These are phyloP conservation scores for Lactarius quietus DNA, from an alignment of 768 basidiomycete species.

Conservation along the genomic window DNA sequence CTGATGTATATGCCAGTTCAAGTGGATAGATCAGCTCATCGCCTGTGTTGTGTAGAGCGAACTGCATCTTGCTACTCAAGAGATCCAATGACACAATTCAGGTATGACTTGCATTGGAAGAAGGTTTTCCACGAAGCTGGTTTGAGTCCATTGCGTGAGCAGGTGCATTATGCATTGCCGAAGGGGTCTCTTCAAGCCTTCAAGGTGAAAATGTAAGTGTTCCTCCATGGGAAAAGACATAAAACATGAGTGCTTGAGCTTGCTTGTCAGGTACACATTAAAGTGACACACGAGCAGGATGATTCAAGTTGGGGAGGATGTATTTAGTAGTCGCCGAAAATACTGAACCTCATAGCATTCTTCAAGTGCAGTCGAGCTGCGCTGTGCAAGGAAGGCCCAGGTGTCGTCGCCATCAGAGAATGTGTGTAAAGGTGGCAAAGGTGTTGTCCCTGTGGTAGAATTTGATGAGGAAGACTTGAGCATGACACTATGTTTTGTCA, in stretches of 20 bases:
- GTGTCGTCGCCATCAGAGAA: constrained; percentile 91
- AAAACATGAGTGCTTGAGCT: too few relatives aligned
- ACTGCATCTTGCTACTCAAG: too few relatives aligned
- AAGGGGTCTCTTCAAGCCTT: too few relatives aligned
- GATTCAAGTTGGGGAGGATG: constrained; percentile 75
- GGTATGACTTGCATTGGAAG: too few relatives aligned
- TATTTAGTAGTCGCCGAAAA: constrained; percentile 83
- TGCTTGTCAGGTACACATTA: too few relatives aligned
- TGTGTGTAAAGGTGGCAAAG: constrained; percentile 57
- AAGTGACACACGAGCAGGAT: too few relatives aligned
- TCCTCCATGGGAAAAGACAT: too few relatives aligned
- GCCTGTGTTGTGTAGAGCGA: not conserved
- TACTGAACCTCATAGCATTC: constrained; percentile 79
- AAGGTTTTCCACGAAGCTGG: too few relatives aligned
- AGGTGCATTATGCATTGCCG: too few relatives aligned
- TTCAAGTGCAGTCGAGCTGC: constrained; percentile 60
- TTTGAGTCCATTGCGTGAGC: too few relatives aligned
- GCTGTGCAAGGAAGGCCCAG: constrained; percentile 46
- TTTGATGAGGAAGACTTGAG: constrained; percentile 90
- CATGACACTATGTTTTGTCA: constrained; percentile 53
- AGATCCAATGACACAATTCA: too few relatives aligned
- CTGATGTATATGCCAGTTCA: constrained; percentile 83
- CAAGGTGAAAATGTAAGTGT: too few relatives aligned
- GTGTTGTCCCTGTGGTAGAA: constrained; percentile 47
- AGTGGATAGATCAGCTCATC: not conserved